Base-by-base conservation (phyloP, 208 protist genomes). In the Endotrypanum monterogeii region DNA sequence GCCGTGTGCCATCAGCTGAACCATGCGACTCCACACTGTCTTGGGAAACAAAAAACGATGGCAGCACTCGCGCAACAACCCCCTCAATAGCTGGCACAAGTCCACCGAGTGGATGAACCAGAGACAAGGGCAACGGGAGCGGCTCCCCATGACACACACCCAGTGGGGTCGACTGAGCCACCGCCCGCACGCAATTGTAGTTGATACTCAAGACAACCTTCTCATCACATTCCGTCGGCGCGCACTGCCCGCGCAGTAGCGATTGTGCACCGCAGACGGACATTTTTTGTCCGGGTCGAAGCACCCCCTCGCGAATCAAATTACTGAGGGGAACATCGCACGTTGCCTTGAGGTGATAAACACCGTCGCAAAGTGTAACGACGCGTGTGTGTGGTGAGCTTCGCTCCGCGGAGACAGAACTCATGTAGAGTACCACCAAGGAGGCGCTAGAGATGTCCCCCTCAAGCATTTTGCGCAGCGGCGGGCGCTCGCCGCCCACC, bases 181-280 rank as follows among this genome's bases (percentile, higher is more conserved):
- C 89, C 0, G 84, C 80, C 23, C 88, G 81, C 39, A 92, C 89
- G 63, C 92, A 92, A 74, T 97, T 97, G 74, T 91, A 97, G 74
- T 92, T 86, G 50, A 94, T 55, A 67, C 79, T 71, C 0, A 97
- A 61, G 2, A 91, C 84, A 4, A 86, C 76, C 56, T 85, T 76
- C 63, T 79, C 62, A 7, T 58, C 44, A 61, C 88, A 93, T 69
- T 94, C 89, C 54, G 85, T 70, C n/a, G 88, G 90, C 14, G 80
- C 73, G 77, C 75, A 87, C 48, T 82, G 79, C 35, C 67, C 70
- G 14, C 74, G 79, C 48, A 88, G 52, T 11, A 89, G 79, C 48
- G 82, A 80, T 52, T 83, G 83, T 7, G 89, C 83, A 4, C 90
- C 92, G 71, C 92, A 97, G 5, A 95, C 71, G 3, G 88, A 67